Conservation (phyloP, 805 yeast genomes). For the Spathaspora gorwiae region DNA sequence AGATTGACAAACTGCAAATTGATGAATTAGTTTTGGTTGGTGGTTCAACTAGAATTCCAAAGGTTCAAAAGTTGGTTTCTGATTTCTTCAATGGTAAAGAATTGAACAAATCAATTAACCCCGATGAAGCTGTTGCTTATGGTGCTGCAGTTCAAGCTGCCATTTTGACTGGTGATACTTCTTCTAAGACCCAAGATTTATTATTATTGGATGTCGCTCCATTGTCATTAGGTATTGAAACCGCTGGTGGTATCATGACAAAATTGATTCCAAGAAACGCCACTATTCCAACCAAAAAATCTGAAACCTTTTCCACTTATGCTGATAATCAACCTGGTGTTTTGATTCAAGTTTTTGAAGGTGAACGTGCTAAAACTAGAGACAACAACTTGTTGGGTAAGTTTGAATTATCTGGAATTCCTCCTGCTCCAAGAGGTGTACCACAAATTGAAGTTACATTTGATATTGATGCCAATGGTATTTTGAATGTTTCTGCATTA, state of each 20-base stretch:
- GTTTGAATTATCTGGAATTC: conserved; percentile 81
- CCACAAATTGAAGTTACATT: conserved; percentile 91
- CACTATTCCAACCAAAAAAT: conserved; percentile 91
- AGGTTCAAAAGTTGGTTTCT: conserved; percentile 90
- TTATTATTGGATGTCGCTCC: conserved; percentile 89
- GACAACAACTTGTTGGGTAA: conserved; percentile 89
- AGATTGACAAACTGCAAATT: conserved; percentile 78
- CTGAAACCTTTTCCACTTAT: conserved; percentile 93
- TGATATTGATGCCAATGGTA: conserved; percentile 83
- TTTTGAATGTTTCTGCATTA: conserved; percentile 77
- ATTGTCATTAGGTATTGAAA: conserved; percentile 91
- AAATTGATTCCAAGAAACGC: conserved; percentile 92
- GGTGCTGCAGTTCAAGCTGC: conserved; percentile 99
- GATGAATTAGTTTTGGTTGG: conserved; percentile 97
- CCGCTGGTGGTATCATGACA: conserved; percentile 97
- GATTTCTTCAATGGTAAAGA: conserved; percentile 90
- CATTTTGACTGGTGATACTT: conserved; percentile 82
- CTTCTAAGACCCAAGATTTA: conserved; percentile 43
- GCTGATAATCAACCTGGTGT: conserved; percentile 96
- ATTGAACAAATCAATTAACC: conserved; percentile 95
- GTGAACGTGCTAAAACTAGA: conserved; percentile 92
- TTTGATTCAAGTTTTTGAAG: conserved; percentile 88
- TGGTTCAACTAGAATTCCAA: conserved; percentile 99
- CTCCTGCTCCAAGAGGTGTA: conserved; percentile 89
- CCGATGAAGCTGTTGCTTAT: conserved; percentile 98